Base-by-base conservation (phyloP, 164 flowering plant species). In the Aristolochia contorta region DNA sequence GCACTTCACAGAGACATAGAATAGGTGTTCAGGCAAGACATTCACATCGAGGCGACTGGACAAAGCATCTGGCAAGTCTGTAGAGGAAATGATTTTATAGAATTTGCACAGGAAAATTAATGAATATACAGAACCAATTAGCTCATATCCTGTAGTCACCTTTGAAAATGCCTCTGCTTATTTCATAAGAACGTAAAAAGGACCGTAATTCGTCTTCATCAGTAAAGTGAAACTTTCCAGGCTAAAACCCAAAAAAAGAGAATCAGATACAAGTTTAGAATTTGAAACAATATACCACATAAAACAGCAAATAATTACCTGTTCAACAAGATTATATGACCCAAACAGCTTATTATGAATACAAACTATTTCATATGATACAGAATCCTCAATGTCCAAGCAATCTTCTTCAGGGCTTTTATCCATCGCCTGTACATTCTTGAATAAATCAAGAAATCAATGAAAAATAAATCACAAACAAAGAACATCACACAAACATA, bases 291-390 rank as follows among this genome's bases (percentile, higher is more conserved):
- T 49, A 49, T 47, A 49, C 19, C 21, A 49, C 19, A 20, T 1
- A 21, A 49, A 49, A 49, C 21, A 60, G 47, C 19, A 27, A 10
- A 20, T 50, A 74, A 86, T 79, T 75, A 86, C 97, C 50, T 16
- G 23, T 57, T 63, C 65, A 50, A 70, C 59, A 59, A 84, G 87
- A 71, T 83, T 60, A 32, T 45, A 33, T 14, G 92, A 85, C 19
- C 99, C 96, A 81, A 88, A 94, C 22, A 90, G 56, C 56, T 73
- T 77, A 68, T 67, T 75, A 69, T 94, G 91, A n/a, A 75, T 50
- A 25, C 70, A 53, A 56, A 90, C 81, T 65, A 86, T 55, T 23
- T 69, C 72, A 58, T 62, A 71, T 64, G 79, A 53, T 62, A 80
- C 60, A 19, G 81, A 63, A 10, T 86, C 96, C 57, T 79, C 74